Evolutionary conservation across 2,329 filamentous ascomycete genomes (phyloP).

Genomic region (Metarhizium guizhouense): DNA sequence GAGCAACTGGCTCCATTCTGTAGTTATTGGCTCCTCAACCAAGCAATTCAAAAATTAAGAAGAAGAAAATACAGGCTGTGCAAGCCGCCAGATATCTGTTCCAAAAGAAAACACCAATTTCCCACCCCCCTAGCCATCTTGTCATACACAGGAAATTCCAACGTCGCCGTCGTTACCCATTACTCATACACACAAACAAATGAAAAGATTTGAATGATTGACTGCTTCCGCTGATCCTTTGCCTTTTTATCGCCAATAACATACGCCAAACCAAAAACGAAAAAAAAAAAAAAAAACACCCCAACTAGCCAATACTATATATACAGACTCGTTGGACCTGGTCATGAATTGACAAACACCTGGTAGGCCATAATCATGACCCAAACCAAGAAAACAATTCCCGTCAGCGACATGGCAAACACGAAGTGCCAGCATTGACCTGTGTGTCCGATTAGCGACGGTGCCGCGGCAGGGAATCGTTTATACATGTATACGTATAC

Average conservation of each 20-base stretch:
- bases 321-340: not conserved
- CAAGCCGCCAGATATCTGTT: not conserved
- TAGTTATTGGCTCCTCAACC: not conserved
- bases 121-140: not conserved
- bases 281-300: not conserved
- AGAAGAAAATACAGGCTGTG: not conserved
- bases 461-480: no score
- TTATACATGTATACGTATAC: no score
- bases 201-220: not conserved
- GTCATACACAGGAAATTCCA: not conserved
- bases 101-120: not conserved
- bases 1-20: not conserved
- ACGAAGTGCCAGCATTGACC: constrained; percentile 56
- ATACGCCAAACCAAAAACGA: not conserved
- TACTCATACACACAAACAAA: not conserved
- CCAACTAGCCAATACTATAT: not conserved
- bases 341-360: constrained; percentile 42
- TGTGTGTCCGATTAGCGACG: constrained; percentile 17
- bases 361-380: constrained; percentile 61
- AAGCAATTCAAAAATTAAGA: not conserved
- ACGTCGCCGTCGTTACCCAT: not conserved
- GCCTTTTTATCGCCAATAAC: not conserved
- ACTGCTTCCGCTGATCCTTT: not conserved
- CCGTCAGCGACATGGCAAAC: constrained; percentile 54
- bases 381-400: constrained; percentile 54